phyloP scores from a whole-genome alignment of 768 basidiomycete species.

The Tremella mesenterica region DNA sequence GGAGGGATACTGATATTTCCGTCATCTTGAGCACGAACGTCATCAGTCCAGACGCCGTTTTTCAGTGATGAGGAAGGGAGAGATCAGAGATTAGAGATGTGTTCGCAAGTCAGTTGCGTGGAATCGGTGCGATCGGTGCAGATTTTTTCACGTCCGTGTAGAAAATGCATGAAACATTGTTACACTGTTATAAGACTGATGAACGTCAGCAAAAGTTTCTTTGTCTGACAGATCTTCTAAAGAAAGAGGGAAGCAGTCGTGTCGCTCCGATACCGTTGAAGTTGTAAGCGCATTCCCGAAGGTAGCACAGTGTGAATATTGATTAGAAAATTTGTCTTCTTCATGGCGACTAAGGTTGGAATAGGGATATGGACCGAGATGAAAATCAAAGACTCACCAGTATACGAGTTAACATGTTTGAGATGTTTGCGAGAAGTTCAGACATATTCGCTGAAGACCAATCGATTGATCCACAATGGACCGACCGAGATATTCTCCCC shows the following conservation, averaged over 20 bases:
- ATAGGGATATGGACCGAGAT: background rate
- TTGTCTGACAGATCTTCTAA: too few species aligned
- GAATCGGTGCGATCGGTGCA: background rate
- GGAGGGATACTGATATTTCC: constrained; percentile 23
- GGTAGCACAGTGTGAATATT: constrained; percentile 43
- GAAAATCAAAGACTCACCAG: constrained; percentile 1
- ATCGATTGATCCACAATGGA: background rate
- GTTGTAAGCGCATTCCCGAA: constrained; percentile 34
- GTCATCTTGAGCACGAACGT: constrained; percentile 20
- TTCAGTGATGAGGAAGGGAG: constrained; percentile 25
- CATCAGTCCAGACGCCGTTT: constrained; percentile 15
- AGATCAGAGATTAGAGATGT: background rate
- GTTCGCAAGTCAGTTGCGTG: background rate
- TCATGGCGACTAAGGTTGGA: constrained; percentile 19
- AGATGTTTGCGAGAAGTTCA: too few species aligned
- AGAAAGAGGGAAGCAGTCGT: background rate
- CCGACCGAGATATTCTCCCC: constrained; percentile 3
- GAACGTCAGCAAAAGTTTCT: constrained; percentile 7
- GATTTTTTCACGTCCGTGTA: too few species aligned
- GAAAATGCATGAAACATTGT: too few species aligned
- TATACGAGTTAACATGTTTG: background rate
- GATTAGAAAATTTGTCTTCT: constrained; percentile 40
- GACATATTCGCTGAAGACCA: too few species aligned
- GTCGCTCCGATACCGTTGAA: constrained; percentile 43
- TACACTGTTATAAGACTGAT: too few species aligned